Conservation (phyloP, 2,329 filamentous ascomycete genomes). For the Pochonia chlamydosporia region DNA sequence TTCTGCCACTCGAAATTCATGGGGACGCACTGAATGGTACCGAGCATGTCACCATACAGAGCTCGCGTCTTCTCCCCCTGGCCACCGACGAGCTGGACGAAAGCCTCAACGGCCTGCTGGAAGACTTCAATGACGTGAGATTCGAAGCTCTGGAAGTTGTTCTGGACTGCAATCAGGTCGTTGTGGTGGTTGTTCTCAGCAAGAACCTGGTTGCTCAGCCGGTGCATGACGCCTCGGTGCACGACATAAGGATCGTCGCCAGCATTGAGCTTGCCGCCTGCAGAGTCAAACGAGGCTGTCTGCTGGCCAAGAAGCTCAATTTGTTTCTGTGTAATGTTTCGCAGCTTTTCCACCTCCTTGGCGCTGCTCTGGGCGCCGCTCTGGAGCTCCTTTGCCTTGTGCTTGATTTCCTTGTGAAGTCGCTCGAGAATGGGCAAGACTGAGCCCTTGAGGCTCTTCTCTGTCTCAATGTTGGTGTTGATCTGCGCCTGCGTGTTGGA, state of each 20-base stretch:
- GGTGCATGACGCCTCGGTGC: constrained; percentile 72
- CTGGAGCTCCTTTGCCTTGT: constrained; percentile 85
- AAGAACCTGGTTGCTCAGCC: constrained; percentile 82
- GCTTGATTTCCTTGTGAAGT: constrained; percentile 93
- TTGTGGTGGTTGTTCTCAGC: constrained; percentile 96
- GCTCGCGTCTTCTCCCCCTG: constrained; percentile 77
- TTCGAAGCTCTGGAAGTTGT: constrained; percentile 84
- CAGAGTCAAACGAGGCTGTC: constrained; percentile 72
- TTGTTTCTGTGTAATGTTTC: constrained; percentile 83
- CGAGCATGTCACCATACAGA: constrained; percentile 80
- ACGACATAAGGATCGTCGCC: constrained; percentile 84
- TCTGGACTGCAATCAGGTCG: constrained; percentile 86
- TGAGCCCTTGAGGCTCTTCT: constrained; percentile 80
- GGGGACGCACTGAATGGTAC: constrained; percentile 69
- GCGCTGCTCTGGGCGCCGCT: constrained; percentile 75
- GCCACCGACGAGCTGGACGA: constrained; percentile 72
- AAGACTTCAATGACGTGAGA: constrained; percentile 76
- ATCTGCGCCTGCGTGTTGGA: constrained; percentile 87
- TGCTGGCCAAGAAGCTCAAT: constrained; percentile 90
- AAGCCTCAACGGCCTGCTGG: constrained; percentile 76
- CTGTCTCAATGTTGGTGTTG: constrained; percentile 85
- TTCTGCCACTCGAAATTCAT: constrained; percentile 87
- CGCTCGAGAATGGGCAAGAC: constrained; percentile 86
- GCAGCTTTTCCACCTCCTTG: constrained; percentile 88
- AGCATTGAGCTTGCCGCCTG: constrained; percentile 64